Evolutionary conservation across 306 rosid genomes (phyloP).

Genomic region (Rubus parviflorus): DNA sequence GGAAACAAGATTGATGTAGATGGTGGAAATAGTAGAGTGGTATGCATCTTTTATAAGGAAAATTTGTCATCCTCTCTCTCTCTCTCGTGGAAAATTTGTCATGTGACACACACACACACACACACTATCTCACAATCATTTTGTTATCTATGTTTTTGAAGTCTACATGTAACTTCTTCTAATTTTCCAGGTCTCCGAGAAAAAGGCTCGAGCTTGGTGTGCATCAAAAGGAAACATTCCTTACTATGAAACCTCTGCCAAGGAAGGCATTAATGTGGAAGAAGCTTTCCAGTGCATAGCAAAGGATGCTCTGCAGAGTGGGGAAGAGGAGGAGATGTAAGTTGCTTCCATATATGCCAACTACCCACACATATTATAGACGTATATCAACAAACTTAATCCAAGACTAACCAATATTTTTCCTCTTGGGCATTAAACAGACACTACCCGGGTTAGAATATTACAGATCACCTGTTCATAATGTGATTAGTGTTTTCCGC

Average conservation of each 20-base stretch:
- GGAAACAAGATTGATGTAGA: constrained; percentile 98
- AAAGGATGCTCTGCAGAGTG: constrained; percentile 89
- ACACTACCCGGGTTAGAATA: not conserved
- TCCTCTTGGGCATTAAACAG: not conserved
- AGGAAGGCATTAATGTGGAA: constrained; percentile 96
- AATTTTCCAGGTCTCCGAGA: constrained; percentile 75
- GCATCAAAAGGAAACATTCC: constrained; percentile 98
- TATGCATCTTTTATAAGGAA: constrained; percentile 34
- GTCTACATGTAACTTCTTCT: constrained; percentile 3
- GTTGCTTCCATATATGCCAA: constrained; percentile 28
- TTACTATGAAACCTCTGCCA: constrained; percentile 97
- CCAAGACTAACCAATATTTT: not conserved
- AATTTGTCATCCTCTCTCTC: constrained; percentile 7
- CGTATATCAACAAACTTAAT: not conserved
- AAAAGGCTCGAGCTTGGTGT: constrained; percentile 99
- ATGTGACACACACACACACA: not conserved
- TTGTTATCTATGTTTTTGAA: not conserved
- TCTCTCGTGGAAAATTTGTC: not conserved
- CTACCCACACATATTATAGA: not conserved
- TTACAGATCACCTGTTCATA: not conserved
- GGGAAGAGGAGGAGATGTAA: constrained; percentile 99
- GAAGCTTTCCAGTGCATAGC: constrained; percentile 98
- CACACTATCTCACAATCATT: not conserved
- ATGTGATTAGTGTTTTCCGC: not conserved
- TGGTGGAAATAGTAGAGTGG: constrained; percentile 98